Percentiles rank a stretch among this genome's conserved stretches.
Evolutionary conservation across 202 grass and related monocot species (phyloP).

Genomic region (Panicum hallii): DNA sequence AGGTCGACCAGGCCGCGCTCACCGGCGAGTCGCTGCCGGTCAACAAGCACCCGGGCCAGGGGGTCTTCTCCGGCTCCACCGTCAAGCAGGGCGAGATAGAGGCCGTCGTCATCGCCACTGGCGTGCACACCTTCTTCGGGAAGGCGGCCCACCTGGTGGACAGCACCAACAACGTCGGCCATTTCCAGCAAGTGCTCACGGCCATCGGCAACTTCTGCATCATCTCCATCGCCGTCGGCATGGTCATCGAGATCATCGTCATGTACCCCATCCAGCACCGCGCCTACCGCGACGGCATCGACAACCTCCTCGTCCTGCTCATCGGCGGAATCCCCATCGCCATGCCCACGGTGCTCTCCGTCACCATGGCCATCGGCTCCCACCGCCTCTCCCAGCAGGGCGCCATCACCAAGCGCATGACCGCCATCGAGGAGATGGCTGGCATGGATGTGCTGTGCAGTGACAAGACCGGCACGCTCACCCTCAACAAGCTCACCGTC

Average conservation of each 20-base stretch:
- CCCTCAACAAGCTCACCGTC: slow-evolving; percentile 82
- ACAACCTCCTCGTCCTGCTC: slow-evolving; percentile 87
- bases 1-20: slow-evolving; percentile 85
- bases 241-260: slow-evolving; percentile 68
- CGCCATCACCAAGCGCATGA: slow-evolving; percentile 94
- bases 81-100: slow-evolving; percentile 90
- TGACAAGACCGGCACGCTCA: slow-evolving; percentile 89
- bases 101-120: slow-evolving; percentile 86
- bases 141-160: slow-evolving; percentile 97
- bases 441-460: slow-evolving; percentile 96
- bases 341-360: slow-evolving; percentile 89
- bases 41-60: slow-evolving; percentile 63
- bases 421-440: slow-evolving; percentile 90
- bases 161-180: slow-evolving; percentile 86
- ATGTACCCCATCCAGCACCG: slow-evolving; percentile 83
- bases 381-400: slow-evolving; percentile 80
- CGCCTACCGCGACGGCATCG: slow-evolving; percentile 68
- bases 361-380: slow-evolving; percentile 91
- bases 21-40: slow-evolving; percentile 78
- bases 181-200: slow-evolving; percentile 85
- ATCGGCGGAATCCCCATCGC: slow-evolving; percentile 93
- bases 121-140: slow-evolving; percentile 93
- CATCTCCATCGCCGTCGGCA: slow-evolving; percentile 65
- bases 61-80: slow-evolving; percentile 81
- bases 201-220: slow-evolving; percentile 90